A percentile compares a stretch with the other conserved stretches of the same genome.
phyloP scores from a whole-genome alignment of 306 rosid species.

The Fragaria vesca region DNA sequence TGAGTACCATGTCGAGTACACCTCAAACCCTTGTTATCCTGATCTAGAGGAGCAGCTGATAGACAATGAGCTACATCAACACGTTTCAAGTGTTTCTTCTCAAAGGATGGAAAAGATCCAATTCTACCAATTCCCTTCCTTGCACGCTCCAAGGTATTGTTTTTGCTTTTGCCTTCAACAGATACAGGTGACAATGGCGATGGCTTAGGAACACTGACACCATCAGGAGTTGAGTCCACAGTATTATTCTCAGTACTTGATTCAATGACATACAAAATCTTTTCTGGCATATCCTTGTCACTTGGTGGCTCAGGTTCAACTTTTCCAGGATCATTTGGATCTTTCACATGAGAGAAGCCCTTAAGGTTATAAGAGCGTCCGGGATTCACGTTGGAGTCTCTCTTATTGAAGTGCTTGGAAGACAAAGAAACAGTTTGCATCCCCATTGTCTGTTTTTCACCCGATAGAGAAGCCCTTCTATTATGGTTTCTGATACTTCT shows the following conservation, averaged over 20 bases:
- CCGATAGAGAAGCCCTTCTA: constrained; percentile 20
- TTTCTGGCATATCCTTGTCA: constrained; percentile 41
- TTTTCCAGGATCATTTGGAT: constrained; percentile 21
- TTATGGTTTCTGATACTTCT: constrained; percentile 31
- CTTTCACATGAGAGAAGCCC: constrained; percentile 21
- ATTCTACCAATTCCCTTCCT: constrained; percentile 26
- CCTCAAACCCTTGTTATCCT: constrained; percentile 37
- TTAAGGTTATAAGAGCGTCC: constrained; percentile 25
- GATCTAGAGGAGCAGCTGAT: constrained; percentile 13
- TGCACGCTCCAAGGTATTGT: constrained; percentile 27
- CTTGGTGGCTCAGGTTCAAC: constrained; percentile 26
- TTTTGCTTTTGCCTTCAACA: constrained; percentile 32
- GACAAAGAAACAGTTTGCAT: constrained; percentile 28
- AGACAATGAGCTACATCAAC: constrained; percentile 24
- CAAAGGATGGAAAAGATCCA: constrained; percentile 33
- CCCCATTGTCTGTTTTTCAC: constrained; percentile 27
- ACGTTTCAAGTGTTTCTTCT: constrained; percentile 35
- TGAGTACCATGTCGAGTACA: constrained; percentile 14
- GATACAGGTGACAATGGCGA: constrained; percentile 31
- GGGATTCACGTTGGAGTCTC: constrained; percentile 23
- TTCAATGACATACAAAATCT: constrained; percentile 39
- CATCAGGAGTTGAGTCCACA: constrained; percentile 26
- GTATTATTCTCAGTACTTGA: constrained; percentile 35
- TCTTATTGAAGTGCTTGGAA: constrained; percentile 35
- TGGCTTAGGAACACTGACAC: constrained; percentile 23